Base-by-base conservation (phyloP, 176 grass and related monocot species). In the Aegilops longissima region DNA sequence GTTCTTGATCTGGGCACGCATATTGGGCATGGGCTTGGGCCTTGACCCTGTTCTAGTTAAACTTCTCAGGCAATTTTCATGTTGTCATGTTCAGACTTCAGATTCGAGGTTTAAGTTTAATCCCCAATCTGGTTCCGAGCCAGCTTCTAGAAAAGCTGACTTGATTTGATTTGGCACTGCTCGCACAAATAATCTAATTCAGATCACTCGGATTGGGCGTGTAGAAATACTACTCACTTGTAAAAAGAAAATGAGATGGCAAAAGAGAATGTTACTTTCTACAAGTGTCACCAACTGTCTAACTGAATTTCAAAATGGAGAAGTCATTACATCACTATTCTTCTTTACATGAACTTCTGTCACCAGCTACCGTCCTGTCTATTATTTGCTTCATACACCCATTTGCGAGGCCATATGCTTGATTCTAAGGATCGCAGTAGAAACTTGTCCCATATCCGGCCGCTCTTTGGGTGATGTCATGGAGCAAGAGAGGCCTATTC, bases 401-500 rank as follows among this genome's bases (percentile, higher is more conserved):
- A 78, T 88, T 18, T 44, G 25, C 49, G 14, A 83, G 27, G 56
- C 82, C 10, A 13, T 36, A 20, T 72, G 42, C 27, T 83, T 87
- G 84, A 90, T 90, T 13, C 12, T 16, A 21, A 83, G 44, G 24
- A 90, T 90, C 20, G 71, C 63, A 0, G 17, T 79, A 21, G 31
- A 63, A 72, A 90, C 89, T 42, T 71, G 54, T 9, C 61, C 24
- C 85, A 91, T 87, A 33, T 23, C 72, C 1, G 27, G 74, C 6
- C 80, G 65, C 34, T 84, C 52, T 27, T 51, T 87, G 0, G 73
- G 85, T 0, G 74, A 80, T 65, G 40, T 0, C 17, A 24, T 84
- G 3, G 85, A 87, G 30, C 89, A 91, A 5, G 76, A 83, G 3
- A 84, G 39, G 1, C 80, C 89, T 44, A 91, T 58, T 66, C 65